Evolutionary conservation across 2,329 filamentous ascomycete species (phyloP).

Genomic region (Xylariales sp.): DNA sequence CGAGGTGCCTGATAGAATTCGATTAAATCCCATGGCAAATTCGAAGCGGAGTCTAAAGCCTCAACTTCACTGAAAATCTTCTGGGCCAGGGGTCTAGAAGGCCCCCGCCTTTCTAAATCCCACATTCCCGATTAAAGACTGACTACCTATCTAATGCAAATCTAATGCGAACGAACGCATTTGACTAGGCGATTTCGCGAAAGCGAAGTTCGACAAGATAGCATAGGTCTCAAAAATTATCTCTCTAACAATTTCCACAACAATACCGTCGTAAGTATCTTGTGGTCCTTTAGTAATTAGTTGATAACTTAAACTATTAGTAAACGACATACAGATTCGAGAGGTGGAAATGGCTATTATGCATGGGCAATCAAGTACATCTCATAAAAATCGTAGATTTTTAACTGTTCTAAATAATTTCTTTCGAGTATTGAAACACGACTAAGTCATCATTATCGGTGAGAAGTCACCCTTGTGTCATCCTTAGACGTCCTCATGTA

Average conservation of each 20-base stretch:
- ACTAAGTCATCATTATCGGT: not conserved
- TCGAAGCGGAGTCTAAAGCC: not conserved
- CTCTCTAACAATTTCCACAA: too few species aligned
- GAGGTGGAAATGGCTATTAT: not conserved
- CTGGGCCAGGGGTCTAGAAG: not conserved
- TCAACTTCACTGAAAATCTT: not conserved
- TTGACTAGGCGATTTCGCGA: too few species aligned
- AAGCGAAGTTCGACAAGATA: too few species aligned
- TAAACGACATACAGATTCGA: not conserved
- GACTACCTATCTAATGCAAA: too few species aligned
- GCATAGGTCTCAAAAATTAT: too few species aligned
- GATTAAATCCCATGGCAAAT: not conserved
- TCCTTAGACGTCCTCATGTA: conserved; percentile 3
- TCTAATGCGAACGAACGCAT: too few species aligned
- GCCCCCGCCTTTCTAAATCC: not conserved
- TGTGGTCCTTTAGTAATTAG: too few species aligned
- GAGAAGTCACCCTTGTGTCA: not conserved
- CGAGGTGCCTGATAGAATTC: not conserved
- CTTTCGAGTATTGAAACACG: not conserved
- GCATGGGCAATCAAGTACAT: too few species aligned
- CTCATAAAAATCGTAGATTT: not conserved
- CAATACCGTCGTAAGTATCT: not conserved
- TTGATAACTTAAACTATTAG: not conserved
- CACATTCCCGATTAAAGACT: not conserved
- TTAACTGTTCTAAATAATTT: conserved; percentile 17